A percentile compares a stretch with the other conserved stretches of the same genome.
These are phyloP conservation scores for Cucurbita maxima DNA, from an alignment of 306 rosid species.

Conservation along the genomic window DNA sequence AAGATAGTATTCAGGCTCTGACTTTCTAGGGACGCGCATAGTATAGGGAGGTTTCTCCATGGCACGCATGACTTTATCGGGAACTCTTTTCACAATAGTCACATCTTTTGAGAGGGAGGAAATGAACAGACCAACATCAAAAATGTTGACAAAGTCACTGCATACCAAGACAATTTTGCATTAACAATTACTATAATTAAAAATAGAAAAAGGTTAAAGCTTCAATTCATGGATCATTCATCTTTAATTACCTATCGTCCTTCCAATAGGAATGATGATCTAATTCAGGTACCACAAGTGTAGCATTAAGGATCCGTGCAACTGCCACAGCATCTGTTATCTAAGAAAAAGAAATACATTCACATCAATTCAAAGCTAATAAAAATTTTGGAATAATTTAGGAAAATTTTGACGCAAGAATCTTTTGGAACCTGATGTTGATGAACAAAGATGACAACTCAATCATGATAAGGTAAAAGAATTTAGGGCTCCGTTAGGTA, in stretches of 20 bases:
- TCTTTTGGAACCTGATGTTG: background rate
- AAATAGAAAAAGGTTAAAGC: background rate
- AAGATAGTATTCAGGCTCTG: conserved; percentile 89
- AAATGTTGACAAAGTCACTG: conserved; percentile 81
- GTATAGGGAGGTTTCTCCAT: conserved; percentile 99
- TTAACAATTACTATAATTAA: conserved; percentile 1
- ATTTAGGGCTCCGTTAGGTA: background rate
- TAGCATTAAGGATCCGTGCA: conserved; percentile 94
- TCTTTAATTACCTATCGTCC: conserved; percentile 57
- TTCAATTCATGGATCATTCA: background rate
- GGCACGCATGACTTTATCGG: conserved; percentile 76
- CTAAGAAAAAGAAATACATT: conserved; percentile 29
- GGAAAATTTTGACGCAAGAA: background rate
- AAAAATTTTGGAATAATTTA: background rate
- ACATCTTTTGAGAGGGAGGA: conserved; percentile 78
- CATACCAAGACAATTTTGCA: conserved; percentile 4
- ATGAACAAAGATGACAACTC: background rate
- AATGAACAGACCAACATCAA: conserved; percentile 77
- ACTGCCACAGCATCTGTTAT: conserved; percentile 96
- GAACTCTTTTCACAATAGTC: conserved; percentile 76
- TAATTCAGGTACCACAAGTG: conserved; percentile 86
- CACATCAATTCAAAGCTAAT: conserved; percentile 11
- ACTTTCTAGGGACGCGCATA: conserved; percentile 98
- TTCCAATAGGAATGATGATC: conserved; percentile 94
- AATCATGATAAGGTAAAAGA: background rate